phyloP scores from a whole-genome alignment of 2,329 filamentous ascomycete species.

The Pseudogymnoascus sp. region DNA sequence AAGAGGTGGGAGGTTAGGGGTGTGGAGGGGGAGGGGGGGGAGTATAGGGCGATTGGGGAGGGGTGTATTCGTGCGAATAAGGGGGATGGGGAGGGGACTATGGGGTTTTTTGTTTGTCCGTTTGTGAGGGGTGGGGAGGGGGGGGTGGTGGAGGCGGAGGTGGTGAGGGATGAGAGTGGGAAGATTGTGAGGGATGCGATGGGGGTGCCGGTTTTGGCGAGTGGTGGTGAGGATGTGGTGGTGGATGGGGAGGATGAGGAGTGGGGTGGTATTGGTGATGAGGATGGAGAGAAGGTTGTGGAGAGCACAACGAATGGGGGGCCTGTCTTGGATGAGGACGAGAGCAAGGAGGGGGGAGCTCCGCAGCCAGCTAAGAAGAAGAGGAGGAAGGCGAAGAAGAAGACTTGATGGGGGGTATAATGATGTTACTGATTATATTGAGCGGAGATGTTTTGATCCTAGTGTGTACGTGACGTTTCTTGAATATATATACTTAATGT shows the following conservation, averaged over 20 bases:
- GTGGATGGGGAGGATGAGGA: constrained; percentile 11
- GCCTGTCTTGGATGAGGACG: not conserved
- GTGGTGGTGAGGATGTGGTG: constrained; percentile 14
- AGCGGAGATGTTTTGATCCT: not conserved
- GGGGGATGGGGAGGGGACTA: constrained; percentile 72
- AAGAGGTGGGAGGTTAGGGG: constrained; percentile 64
- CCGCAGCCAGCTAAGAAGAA: not conserved
- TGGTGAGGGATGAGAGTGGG: constrained; percentile 42
- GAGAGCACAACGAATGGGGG: not conserved
- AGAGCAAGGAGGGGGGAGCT: not conserved
- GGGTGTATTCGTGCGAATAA: constrained; percentile 77
- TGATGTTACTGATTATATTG: not conserved
- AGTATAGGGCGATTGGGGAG: constrained; percentile 38
- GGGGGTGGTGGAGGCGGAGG: not conserved
- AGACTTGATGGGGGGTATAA: not conserved
- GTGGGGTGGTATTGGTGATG: constrained; percentile 12
- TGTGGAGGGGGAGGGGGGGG: constrained; percentile 21
- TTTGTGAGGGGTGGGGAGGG: constrained; percentile 50
- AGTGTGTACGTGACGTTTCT: not conserved
- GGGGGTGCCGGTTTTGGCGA: constrained; percentile 31
- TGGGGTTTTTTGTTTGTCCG: constrained; percentile 92
- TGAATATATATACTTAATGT: not conserved
- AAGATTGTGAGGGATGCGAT: constrained; percentile 37
- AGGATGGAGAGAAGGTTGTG: constrained; percentile 9
- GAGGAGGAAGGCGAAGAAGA: constrained; percentile 6